phyloP scores from a whole-genome alignment of 2,329 filamentous ascomycete species.

The Alternaria sp. region DNA sequence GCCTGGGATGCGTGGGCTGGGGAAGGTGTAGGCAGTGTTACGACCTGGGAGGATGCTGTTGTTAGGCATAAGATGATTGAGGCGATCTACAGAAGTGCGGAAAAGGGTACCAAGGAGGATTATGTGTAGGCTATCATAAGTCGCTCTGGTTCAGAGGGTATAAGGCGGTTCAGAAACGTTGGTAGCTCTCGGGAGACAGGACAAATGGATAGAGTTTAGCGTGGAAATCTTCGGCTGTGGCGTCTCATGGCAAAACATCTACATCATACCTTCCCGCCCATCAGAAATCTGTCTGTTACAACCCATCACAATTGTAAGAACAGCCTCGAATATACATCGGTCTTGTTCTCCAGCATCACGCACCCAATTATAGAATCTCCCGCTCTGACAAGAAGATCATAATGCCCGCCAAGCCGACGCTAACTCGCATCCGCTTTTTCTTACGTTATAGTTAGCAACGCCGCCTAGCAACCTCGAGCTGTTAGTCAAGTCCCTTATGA shows the following conservation, averaged over 20 bases:
- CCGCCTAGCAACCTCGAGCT: neutral
- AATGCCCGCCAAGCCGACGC: slow-evolving; percentile 2
- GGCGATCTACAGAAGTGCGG: slow-evolving; percentile 45
- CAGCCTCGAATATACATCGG: neutral
- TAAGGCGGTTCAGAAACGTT: neutral
- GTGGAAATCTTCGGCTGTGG: neutral
- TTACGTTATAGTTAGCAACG: slow-evolving; percentile 16
- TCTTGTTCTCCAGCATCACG: neutral
- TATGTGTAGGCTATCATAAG: slow-evolving; percentile 31
- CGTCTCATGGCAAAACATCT: neutral
- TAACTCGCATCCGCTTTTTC: slow-evolving; percentile 11
- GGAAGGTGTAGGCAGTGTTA: slow-evolving; percentile 36
- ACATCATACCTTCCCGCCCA: neutral
- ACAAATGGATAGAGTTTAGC: neutral
- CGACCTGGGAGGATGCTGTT: slow-evolving; percentile 47
- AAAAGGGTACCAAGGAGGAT: slow-evolving; percentile 38
- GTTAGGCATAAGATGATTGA: slow-evolving; percentile 49
- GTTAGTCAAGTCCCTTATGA: slow-evolving; percentile 8
- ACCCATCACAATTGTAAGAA: neutral
- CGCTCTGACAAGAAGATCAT: neutral
- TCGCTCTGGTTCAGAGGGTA: neutral
- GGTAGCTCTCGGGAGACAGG: neutral
- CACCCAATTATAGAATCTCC: neutral
- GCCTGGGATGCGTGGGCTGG: slow-evolving; percentile 66
- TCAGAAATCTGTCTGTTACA: neutral